Evolutionary conservation across 306 rosid genomes (phyloP), one percentile per base, ranked within the genome.

Genomic region (Pyrus betulifolia): DNA sequence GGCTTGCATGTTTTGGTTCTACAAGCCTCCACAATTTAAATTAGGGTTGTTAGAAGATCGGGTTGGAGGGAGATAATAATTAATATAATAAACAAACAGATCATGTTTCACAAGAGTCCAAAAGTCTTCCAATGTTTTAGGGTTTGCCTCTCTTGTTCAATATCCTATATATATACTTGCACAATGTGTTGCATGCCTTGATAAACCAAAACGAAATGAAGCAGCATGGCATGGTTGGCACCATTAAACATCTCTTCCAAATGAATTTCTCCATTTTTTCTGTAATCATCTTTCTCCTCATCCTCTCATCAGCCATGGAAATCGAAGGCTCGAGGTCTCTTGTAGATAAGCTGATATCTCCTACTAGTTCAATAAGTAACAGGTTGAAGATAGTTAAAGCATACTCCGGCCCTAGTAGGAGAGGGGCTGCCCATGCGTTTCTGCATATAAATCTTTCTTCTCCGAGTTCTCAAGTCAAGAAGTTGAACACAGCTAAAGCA

Each of bases 321-420:
- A 81, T 81, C 23, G 84, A 86, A 44, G 85, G 84, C 23, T 82
- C 83, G 2, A 87, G 91, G 84, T 71, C 45, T 46, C 64, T 88
- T 30, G 30, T 21, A 11, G 63, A 75, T 38, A 45, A 79, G 55
- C 3, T 14, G 54, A n/a, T 74, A 9, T 55, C 74, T 71, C 57
- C 71, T 65, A 14, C 54, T 23, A 11, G 57, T 4, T 17, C 82
- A 38, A 21, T 44, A 4, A 72, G 31, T 15, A 58, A 69, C 69
- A 60, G 51, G 55, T 78, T 82, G 70, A 57, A 58, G 62, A 76
- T 78, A 45, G 86, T 75, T 70, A 74, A 72, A 81, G 89, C 93
- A 73, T 86, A 87, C 69, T 82, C 89, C 46, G 96, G 90, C 67
- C 96, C 91, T 21, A 88, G 87, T 70, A 46, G 44, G 51, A 31